Conservation (phyloP, 2,329 filamentous ascomycete genomes). For the Aspergillus quadricinctus region DNA sequence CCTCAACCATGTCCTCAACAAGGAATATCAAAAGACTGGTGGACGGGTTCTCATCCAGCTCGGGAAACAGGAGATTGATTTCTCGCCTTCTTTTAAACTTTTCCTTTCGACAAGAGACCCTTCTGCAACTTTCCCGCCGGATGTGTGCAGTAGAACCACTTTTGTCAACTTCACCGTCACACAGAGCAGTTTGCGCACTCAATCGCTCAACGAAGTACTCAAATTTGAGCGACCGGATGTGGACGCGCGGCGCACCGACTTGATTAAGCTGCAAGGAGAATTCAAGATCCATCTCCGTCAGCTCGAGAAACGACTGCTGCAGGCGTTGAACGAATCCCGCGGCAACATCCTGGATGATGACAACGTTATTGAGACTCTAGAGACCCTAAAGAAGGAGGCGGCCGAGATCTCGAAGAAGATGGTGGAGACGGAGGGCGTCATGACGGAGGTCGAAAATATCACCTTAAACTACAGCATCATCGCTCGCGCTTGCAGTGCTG, state of each 20-base stretch:
- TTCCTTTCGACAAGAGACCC: slow-evolving; percentile 95
- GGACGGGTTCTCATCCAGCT: slow-evolving; percentile 97
- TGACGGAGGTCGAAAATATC: slow-evolving; percentile 95
- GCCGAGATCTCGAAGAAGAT: slow-evolving; percentile 96
- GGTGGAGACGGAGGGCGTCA: slow-evolving; percentile 92
- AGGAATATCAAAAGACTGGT: slow-evolving; percentile 98
- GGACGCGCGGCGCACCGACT: slow-evolving; percentile 89
- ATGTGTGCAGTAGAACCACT: slow-evolving; percentile 96
- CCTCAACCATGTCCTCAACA: slow-evolving; percentile 97
- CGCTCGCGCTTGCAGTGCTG: slow-evolving; percentile 90
- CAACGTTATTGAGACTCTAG: slow-evolving; percentile 94
- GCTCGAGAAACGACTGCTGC: slow-evolving; percentile 87
- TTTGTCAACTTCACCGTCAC: slow-evolving; percentile 99
- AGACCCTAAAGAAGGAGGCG: slow-evolving; percentile 96
- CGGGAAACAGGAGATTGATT: slow-evolving; percentile 98
- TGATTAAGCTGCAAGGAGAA: slow-evolving; percentile 98
- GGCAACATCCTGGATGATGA: slow-evolving; percentile 98
- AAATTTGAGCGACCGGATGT: slow-evolving; percentile 97
- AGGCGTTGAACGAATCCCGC: slow-evolving; percentile 93
- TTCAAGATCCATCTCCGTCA: slow-evolving; percentile 98
- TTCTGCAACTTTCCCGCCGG: slow-evolving; percentile 89
- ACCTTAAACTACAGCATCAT: slow-evolving; percentile 92
- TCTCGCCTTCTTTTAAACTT: slow-evolving; percentile 92
- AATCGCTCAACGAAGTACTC: slow-evolving; percentile 94
- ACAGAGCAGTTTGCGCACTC: slow-evolving; percentile 96